Evolutionary conservation across 768 basidiomycete genomes (phyloP).

Genomic region (Dioszegia aurantiaca): DNA sequence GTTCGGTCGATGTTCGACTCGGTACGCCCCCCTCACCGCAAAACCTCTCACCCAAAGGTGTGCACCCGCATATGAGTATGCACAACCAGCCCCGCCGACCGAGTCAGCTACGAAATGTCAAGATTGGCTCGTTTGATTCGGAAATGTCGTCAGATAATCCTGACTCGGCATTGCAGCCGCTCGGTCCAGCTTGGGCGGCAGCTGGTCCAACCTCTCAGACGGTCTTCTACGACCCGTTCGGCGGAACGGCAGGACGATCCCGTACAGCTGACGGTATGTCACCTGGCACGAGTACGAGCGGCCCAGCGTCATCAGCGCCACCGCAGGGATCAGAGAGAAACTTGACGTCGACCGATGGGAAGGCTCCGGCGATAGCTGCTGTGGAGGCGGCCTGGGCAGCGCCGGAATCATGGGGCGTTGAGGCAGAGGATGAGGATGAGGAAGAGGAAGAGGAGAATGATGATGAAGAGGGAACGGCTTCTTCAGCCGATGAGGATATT

Average conservation of each 20-base stretch:
- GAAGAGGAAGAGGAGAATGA: constrained; percentile 22
- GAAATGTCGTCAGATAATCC: constrained; percentile 22
- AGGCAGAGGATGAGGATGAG: constrained; percentile 48
- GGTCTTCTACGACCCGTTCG: constrained; percentile 50
- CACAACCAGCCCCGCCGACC: constrained; percentile 48
- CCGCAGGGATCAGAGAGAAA: neutral
- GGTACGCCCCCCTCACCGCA: constrained; percentile 39
- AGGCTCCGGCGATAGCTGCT: constrained; percentile 9
- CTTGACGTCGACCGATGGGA: constrained; percentile 2
- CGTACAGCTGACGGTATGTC: neutral
- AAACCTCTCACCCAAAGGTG: constrained; percentile 31
- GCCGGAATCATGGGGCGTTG: constrained; percentile 57
- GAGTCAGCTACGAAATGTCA: constrained; percentile 49
- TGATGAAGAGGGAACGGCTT: constrained; percentile 18
- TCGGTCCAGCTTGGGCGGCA: constrained; percentile 32
- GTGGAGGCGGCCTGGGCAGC: constrained; percentile 56
- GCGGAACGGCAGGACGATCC: constrained; percentile 9
- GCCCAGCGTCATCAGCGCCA: constrained; percentile 11
- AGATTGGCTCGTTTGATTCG: constrained; percentile 39
- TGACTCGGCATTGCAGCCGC: constrained; percentile 21
- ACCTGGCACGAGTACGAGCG: neutral
- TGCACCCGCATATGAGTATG: constrained; percentile 13
- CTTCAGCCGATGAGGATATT: constrained; percentile 16
- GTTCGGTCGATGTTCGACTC: constrained; percentile 30
- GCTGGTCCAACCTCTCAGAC: constrained; percentile 17